Evolutionary conservation across 805 yeast genomes (phyloP), one percentile per base, ranked within the genome.

Genomic region (Kockiozyma suomiensis): DNA sequence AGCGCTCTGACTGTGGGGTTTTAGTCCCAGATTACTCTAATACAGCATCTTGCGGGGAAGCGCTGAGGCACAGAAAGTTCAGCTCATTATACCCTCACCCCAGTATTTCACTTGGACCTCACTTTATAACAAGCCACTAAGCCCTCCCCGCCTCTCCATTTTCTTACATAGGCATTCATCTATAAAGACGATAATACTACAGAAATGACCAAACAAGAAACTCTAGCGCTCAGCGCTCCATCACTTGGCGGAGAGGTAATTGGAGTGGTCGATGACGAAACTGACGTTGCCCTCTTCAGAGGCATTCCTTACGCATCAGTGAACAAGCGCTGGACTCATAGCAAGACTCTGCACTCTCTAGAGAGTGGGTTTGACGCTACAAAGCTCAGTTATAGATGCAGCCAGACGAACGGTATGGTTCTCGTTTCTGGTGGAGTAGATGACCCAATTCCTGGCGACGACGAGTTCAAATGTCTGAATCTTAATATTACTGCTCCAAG

Each of bases 401-500:
- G 12, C 12, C 37, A 32, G 37, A 8, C 13, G 37, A 32, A 7
- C 37, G 37, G 37, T 8, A 8, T 32, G 37, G 37, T 32, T 13
- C 13, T 32, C 12, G 37, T 32, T 13, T 41, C 30, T 10, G 23
- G n/a, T 1, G 19, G 21, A 50, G 17, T n/a, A 17, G 26, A 17
- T 3, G 17, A 19, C 15, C 19, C 19, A n/a, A 26, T 17, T 6
- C 55, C 60, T 4, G 8, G n/a, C 12, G 33, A 35, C 15, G 73
- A 70, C 42, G 75, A 73, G 56, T 62, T 69, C 28, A 58, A 63
- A n/a, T 73, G 75, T 58, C 64, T 70, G 40, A 73, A 72, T 50
- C 59, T 73, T 50, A 59, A 69, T 50, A 64, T 73, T n/a, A 67
- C 70, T 4, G 52, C 69, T 6, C 72, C 72, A 19, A 33, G 65